A percentile compares a stretch with the other conserved stretches of the same genome.
Evolutionary conservation across 139 green algal species (phyloP).

Genomic region (Tetraselmis striata): DNA sequence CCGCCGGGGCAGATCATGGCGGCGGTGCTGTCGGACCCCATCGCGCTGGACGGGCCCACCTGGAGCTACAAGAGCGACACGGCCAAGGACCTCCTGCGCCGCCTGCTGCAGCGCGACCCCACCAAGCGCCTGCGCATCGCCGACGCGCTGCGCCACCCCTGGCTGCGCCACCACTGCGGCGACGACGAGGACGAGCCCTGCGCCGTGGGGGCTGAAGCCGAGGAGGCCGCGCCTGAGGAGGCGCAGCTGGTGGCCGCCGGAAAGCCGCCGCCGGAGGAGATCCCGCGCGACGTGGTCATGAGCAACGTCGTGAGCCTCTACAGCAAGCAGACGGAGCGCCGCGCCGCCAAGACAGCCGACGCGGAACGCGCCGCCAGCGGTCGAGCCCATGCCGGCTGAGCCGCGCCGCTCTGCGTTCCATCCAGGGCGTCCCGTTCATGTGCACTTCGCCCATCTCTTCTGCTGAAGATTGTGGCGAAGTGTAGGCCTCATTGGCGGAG

Average conservation of each 20-base stretch:
- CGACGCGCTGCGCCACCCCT: constrained; percentile 25
- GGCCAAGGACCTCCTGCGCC: constrained; percentile 22
- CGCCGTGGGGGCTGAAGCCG: neutral
- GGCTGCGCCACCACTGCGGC: constrained; percentile 8
- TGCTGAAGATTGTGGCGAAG: too few relatives aligned
- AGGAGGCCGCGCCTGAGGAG: neutral
- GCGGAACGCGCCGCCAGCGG: too few relatives aligned
- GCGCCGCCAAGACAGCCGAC: neutral
- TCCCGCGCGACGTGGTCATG: neutral
- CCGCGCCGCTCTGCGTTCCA: too few relatives aligned
- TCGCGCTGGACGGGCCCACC: neutral
- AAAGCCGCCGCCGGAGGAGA: too few relatives aligned
- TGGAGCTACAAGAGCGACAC: neutral
- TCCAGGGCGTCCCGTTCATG: too few relatives aligned
- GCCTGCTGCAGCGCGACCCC: constrained; percentile 26
- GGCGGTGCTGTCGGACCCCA: neutral
- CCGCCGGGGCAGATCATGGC: neutral
- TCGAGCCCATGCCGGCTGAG: too few relatives aligned
- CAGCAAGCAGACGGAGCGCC: neutral
- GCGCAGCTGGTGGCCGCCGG: too few relatives aligned
- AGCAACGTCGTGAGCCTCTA: neutral
- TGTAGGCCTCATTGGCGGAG: too few relatives aligned
- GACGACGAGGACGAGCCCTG: neutral
- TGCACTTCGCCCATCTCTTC: too few relatives aligned
- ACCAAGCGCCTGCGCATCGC: constrained; percentile 11